Conservation (phyloP, 306 rosid genomes). For the Rosa multiflora region DNA sequence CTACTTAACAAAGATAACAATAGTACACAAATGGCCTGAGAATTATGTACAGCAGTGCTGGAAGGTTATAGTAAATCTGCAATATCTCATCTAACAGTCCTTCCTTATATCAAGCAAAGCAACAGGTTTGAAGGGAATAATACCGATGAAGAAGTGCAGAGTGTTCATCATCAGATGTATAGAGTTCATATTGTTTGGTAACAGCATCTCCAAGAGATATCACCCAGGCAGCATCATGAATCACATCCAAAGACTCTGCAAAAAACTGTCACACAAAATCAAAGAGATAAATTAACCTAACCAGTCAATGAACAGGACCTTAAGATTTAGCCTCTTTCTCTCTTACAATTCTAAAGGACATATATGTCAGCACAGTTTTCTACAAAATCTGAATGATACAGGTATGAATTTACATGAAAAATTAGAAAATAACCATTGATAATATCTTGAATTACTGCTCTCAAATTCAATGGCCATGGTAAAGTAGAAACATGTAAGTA, state of each 20-base stretch:
- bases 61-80: not conserved
- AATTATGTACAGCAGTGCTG: not conserved
- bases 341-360: conserved; percentile 2
- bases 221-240: conserved; percentile 83
- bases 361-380: not conserved
- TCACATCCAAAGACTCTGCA: conserved; percentile 94
- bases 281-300: conserved; percentile 27
- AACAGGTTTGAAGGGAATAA: conserved; percentile 24
- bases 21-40: not conserved
- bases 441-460: not conserved
- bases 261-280: conserved; percentile 69
- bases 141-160: conserved; percentile 96
- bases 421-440: not conserved
- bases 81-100: conserved; percentile 14
- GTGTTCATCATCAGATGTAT: conserved; percentile 85
- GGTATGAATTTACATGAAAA: not conserved
- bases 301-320: conserved; percentile 20
- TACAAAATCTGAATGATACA: not conserved
- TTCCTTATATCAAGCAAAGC: conserved; percentile 24
- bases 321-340: conserved; percentile 15
- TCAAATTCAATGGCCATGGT: not conserved
- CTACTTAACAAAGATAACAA: not conserved
- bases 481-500: not conserved
- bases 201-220: conserved; percentile 88
- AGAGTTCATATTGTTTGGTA: conserved; percentile 85